phyloP scores from a whole-genome alignment of 176 grass and related monocot genomes.

The Avena sativa region DNA sequence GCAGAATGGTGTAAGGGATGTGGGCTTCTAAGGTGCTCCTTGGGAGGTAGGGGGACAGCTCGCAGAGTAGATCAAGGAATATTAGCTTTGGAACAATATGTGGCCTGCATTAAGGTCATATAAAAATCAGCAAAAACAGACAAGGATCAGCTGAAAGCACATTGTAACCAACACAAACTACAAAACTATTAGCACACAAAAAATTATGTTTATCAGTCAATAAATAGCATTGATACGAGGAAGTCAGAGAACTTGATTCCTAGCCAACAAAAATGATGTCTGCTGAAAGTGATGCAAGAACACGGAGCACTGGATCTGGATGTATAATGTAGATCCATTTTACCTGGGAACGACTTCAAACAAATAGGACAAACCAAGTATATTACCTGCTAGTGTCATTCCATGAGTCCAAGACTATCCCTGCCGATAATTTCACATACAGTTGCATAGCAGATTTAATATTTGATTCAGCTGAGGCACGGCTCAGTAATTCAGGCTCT shows the following conservation, averaged over 20 bases:
- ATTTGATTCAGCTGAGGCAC: constrained; percentile 79
- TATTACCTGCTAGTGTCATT: constrained; percentile 81
- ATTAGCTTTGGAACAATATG: constrained; percentile 84
- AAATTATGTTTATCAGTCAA: neutral
- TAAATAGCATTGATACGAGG: constrained; percentile 11
- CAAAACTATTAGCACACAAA: constrained; percentile 2
- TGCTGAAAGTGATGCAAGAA: constrained; percentile 10
- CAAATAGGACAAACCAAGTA: neutral
- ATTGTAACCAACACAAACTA: constrained; percentile 21
- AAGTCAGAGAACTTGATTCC: neutral
- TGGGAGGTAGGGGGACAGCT: constrained; percentile 85
- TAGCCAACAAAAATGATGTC: neutral
- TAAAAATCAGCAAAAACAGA: constrained; percentile 19
- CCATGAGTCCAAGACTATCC: constrained; percentile 95
- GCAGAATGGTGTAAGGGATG: constrained; percentile 90
- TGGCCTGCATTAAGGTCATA: constrained; percentile 52
- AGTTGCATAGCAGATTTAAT: constrained; percentile 96
- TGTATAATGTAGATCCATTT: neutral
- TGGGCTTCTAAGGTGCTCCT: constrained; percentile 97
- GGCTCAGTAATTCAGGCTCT: constrained; percentile 73
- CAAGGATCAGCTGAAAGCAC: neutral
- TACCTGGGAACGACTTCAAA: neutral
- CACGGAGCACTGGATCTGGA: neutral
- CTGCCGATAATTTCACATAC: constrained; percentile 81
- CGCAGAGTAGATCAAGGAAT: constrained; percentile 91